These are phyloP conservation scores for Guadua angustifolia DNA, from an alignment of 176 grass and related monocot genomes.

Conservation along the genomic window DNA sequence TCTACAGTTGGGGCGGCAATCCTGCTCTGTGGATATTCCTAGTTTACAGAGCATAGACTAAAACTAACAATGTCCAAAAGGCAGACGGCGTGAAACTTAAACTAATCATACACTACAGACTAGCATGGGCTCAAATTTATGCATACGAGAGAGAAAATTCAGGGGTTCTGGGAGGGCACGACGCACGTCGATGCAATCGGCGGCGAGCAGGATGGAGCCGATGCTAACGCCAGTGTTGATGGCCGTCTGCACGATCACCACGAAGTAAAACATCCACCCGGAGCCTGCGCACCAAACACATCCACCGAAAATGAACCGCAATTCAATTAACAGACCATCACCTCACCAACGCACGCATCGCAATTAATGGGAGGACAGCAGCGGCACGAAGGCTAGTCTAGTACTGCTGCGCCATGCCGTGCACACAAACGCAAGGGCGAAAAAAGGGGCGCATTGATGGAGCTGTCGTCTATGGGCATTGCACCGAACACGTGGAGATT, in stretches of 20 bases:
- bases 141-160: not conserved
- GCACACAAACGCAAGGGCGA: not conserved
- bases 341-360: conserved; percentile 12
- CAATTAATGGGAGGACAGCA: conserved; percentile 28
- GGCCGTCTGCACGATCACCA: conserved; percentile 68
- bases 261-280: conserved; percentile 92
- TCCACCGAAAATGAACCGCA: not conserved
- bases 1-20: too few relatives aligned
- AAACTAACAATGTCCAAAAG: not conserved
- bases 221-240: conserved; percentile 93
- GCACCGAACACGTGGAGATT: not conserved
- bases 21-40: conserved; percentile 18
- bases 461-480: conserved; percentile 31
- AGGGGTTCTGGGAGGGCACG: conserved; percentile 11
- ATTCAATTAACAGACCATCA: not conserved
- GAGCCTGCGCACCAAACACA: conserved; percentile 51
- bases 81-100: conserved; percentile 12
- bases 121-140: not conserved
- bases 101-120: not conserved
- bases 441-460: not conserved
- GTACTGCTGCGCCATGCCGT: not conserved
- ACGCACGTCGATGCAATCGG: conserved; percentile 74
- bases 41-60: conserved; percentile 8
- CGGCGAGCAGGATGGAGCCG: conserved; percentile 83
- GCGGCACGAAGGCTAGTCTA: not conserved